phyloP scores from a whole-genome alignment of 495 filamentous ascomycete genomes.

The Penicillium cataractarum region DNA sequence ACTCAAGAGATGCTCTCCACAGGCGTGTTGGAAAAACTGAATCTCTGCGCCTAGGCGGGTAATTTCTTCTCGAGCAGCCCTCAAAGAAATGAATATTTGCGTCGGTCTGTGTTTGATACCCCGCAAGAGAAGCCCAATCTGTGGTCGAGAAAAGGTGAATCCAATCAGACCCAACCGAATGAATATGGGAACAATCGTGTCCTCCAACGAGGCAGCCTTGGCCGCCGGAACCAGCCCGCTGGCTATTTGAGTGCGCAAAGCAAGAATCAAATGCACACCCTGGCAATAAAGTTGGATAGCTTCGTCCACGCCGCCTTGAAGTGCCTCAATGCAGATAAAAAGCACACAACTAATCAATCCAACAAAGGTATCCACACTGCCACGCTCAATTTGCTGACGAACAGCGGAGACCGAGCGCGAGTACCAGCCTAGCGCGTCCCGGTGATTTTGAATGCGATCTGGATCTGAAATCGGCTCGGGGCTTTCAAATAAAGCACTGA shows the following conservation, averaged over 20 bases:
- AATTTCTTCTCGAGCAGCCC: constrained; percentile 22
- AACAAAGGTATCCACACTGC: constrained; percentile 34
- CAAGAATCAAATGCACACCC: constrained; percentile 37
- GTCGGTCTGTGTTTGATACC: neutral
- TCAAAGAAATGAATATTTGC: constrained; percentile 19
- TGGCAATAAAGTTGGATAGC: constrained; percentile 41
- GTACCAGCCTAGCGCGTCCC: constrained; percentile 46
- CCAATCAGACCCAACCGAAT: constrained; percentile 35
- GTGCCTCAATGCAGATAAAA: constrained; percentile 61
- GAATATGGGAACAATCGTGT: constrained; percentile 45
- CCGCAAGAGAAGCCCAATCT: constrained; percentile 15
- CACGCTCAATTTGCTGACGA: constrained; percentile 46
- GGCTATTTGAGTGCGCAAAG: constrained; percentile 32
- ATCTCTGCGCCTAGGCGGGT: constrained; percentile 20
- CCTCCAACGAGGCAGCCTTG: constrained; percentile 29
- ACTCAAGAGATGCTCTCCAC: constrained; percentile 11
- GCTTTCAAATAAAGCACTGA: constrained; percentile 57
- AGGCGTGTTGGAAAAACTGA: constrained; percentile 26
- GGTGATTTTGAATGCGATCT: constrained; percentile 44
- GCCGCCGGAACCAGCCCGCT: constrained; percentile 16
- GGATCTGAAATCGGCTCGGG: constrained; percentile 28
- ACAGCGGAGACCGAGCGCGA: constrained; percentile 53
- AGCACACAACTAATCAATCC: constrained; percentile 58
- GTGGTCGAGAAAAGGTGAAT: constrained; percentile 11
- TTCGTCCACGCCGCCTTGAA: constrained; percentile 44